phyloP scores from a whole-genome alignment of 2,329 filamentous ascomycete genomes.

The Chrysoporthe deuterocubensis region DNA sequence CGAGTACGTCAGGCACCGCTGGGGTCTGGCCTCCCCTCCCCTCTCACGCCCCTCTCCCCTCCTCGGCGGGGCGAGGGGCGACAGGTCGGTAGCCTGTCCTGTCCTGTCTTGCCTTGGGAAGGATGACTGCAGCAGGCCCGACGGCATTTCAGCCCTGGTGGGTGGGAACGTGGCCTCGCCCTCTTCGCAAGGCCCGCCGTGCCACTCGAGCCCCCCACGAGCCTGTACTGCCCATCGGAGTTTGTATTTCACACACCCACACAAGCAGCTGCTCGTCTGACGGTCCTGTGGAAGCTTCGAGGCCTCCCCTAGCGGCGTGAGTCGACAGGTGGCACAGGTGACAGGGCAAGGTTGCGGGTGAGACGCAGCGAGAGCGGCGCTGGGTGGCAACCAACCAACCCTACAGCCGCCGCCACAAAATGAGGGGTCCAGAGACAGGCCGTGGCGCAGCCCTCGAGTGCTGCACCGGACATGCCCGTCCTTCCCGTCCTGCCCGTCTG shows the following conservation, averaged over 20 bases:
- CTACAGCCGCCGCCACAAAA: neutral
- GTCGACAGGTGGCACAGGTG: neutral
- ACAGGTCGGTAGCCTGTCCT: no score
- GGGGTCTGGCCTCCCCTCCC: no score
- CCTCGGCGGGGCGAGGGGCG: neutral
- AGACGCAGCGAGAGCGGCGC: neutral
- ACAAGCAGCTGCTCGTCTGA: neutral
- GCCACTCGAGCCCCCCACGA: neutral
- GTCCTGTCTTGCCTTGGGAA: no score
- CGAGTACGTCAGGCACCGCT: no score
- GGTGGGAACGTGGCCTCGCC: neutral
- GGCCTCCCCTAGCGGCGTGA: neutral
- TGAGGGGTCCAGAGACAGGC: neutral
- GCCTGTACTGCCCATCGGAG: neutral
- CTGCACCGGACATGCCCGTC: neutral
- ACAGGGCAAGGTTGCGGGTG: no score
- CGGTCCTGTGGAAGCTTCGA: neutral
- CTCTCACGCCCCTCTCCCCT: neutral
- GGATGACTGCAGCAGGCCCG: slow-evolving; percentile 3
- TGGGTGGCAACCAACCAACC: neutral
- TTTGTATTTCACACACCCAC: neutral
- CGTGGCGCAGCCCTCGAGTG: neutral
- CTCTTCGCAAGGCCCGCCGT: neutral
- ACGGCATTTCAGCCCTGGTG: neutral
- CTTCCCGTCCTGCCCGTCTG: neutral